Conservation (phyloP, 306 rosid species). For the Datisca glomerata region DNA sequence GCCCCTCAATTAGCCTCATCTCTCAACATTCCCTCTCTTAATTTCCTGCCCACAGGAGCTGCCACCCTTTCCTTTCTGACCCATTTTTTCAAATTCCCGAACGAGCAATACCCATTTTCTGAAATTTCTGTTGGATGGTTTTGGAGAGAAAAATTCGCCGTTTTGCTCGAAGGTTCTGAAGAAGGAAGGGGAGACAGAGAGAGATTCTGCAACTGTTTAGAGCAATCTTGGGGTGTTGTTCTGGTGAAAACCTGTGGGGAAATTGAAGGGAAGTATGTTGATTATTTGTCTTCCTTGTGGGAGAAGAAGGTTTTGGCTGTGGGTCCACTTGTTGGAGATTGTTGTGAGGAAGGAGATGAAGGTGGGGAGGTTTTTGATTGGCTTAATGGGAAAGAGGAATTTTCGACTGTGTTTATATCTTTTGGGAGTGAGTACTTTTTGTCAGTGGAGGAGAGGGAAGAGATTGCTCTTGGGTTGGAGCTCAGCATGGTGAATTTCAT, state of each 20-base stretch:
- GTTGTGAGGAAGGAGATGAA: background rate
- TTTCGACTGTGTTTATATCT: conserved; percentile 15
- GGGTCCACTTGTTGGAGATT: conserved; percentile 9
- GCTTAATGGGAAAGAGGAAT: conserved; percentile 7
- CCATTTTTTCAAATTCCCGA: background rate
- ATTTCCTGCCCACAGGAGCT: conserved; percentile 2
- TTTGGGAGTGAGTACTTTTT: conserved; percentile 21
- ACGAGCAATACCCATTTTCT: background rate
- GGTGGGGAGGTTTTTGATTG: background rate
- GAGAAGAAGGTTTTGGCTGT: conserved; percentile 12
- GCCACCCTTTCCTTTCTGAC: background rate
- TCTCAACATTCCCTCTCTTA: conserved; percentile 12
- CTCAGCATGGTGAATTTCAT: conserved; percentile 13
- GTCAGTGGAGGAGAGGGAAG: conserved; percentile 11
- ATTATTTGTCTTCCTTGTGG: conserved; percentile 1
- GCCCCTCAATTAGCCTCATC: conserved; percentile 14
- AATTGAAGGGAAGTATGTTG: conserved; percentile 13
- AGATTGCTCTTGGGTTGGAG: conserved; percentile 12
- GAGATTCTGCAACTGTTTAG: background rate
- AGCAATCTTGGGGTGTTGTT: background rate
- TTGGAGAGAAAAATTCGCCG: background rate
- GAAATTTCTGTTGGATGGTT: conserved; percentile 6
- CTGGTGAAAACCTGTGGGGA: conserved; percentile 5
- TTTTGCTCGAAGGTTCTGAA: background rate
- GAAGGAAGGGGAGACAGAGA: background rate